phyloP scores from a whole-genome alignment of 768 basidiomycete species.

The Phanerochaete carnosa region DNA sequence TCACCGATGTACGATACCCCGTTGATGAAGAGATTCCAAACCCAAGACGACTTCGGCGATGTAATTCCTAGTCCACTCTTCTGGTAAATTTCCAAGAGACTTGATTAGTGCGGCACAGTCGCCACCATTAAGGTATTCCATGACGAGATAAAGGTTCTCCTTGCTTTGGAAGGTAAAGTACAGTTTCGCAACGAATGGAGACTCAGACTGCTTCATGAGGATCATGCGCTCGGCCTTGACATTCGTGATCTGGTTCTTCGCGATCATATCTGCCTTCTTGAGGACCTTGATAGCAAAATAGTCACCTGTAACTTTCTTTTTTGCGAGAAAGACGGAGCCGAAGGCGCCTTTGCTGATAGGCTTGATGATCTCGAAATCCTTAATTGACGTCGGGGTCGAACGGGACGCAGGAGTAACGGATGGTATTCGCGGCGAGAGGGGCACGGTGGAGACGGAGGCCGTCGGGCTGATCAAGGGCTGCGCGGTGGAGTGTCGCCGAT shows the following conservation, averaged over 20 bases:
- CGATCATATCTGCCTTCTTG: conserved; percentile 99
- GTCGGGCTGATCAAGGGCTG: conserved; percentile 61
- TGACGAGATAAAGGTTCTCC: conserved; percentile 96
- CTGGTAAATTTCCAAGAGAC: conserved; percentile 86
- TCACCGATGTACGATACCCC: conserved; percentile 95
- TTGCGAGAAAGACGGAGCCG: conserved; percentile 96
- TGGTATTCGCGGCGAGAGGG: conserved; percentile 85
- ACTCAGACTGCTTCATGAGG: conserved; percentile 98
- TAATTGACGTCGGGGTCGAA: conserved; percentile 87
- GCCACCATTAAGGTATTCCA: conserved; percentile 99
- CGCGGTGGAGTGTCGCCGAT: conserved; percentile 68
- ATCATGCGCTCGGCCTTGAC: conserved; percentile 99
- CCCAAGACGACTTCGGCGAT: conserved; percentile 95
- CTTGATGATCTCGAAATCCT: conserved; percentile 99
- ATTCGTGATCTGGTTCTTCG: conserved; percentile 99
- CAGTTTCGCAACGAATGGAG: conserved; percentile 95
- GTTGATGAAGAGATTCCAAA: conserved; percentile 92
- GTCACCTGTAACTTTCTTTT: conserved; percentile 97
- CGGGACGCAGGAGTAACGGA: conserved; percentile 75
- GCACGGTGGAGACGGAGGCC: conserved; percentile 33
- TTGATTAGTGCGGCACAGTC: conserved; percentile 98
- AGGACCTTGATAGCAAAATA: conserved; percentile 99
- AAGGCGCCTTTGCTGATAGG: conserved; percentile 99
- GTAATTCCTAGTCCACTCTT: conserved; percentile 97
- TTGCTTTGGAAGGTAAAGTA: conserved; percentile 99